phyloP scores from a whole-genome alignment of 805 yeast species.

The Sugiyamaella valdiviana region DNA sequence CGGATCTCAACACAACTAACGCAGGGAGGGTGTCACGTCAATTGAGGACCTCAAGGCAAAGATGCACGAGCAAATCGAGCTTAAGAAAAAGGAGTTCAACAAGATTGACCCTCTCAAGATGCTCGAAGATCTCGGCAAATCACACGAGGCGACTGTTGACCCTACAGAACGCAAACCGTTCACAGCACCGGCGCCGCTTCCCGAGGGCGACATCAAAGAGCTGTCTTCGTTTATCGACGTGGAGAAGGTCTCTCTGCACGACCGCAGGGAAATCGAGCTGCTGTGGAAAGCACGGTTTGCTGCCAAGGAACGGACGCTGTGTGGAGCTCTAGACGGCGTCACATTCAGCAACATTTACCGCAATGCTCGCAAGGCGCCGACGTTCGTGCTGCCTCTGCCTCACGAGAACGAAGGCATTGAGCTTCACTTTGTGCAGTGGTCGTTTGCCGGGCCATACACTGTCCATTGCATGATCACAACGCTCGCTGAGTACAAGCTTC shows the following conservation, averaged over 20 bases:
- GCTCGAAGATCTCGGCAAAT: constrained; percentile 24
- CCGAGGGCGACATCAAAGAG: constrained; percentile 48
- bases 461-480: constrained; percentile 88
- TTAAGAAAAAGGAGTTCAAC: constrained; percentile 49
- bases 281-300: constrained; percentile 88
- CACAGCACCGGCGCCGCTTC: constrained; percentile 32
- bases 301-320: constrained; percentile 49
- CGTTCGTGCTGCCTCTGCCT: constrained; percentile 87
- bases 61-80: constrained; percentile 54
- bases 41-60: constrained; percentile 58
- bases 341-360: constrained; percentile 59
- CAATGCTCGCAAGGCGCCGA: constrained; percentile 68
- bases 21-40: constrained; percentile 36
- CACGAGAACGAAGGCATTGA: constrained; percentile 47
- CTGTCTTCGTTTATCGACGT: constrained; percentile 64
- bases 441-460: constrained; percentile 75
- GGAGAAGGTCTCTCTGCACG: constrained; percentile 54
- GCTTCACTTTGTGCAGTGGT: constrained; percentile 92
- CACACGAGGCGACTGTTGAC: constrained; percentile 12
- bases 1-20: not conserved
- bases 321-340: constrained; percentile 54
- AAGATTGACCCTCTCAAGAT: constrained; percentile 58
- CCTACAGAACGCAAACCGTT: constrained; percentile 25
- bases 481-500: constrained; percentile 84
- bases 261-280: constrained; percentile 59